Percentiles rank a stretch among this genome's conserved stretches.
Conservation (phyloP, 768 basidiomycete species). For the Kwoniella newhampshirensis region DNA sequence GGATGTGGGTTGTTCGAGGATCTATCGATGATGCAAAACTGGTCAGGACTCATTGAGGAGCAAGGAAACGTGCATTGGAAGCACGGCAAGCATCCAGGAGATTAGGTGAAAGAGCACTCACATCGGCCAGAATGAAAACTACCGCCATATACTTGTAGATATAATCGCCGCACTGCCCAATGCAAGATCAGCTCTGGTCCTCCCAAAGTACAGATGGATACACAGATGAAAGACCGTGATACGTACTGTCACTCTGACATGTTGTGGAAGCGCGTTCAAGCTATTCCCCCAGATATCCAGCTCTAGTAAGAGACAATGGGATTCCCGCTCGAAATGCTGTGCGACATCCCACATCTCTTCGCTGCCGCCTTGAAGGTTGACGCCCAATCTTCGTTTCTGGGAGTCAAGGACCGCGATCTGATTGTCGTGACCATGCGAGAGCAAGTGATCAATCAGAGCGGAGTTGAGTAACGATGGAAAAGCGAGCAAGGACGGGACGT, state of each 20-base stretch:
- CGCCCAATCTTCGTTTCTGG: conserved; percentile 31
- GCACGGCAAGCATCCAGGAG: too few species aligned
- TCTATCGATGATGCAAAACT: conserved; percentile 14
- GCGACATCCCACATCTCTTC: conserved; percentile 31
- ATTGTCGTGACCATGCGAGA: background rate
- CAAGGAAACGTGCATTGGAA: too few species aligned
- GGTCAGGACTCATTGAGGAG: too few species aligned
- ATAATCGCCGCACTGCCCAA: conserved; percentile 31
- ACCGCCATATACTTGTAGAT: conserved; percentile 40
- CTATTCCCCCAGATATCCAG: conserved; percentile 43
- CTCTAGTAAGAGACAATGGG: conserved; percentile 33
- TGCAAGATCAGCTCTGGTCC: background rate
- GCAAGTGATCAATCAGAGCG: too few species aligned
- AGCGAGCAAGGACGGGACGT: too few species aligned
- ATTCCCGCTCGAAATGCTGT: conserved; percentile 29
- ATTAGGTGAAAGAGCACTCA: conserved; percentile 8
- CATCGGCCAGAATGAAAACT: conserved; percentile 29
- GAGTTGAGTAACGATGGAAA: too few species aligned
- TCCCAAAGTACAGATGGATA: background rate
- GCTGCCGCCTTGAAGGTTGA: conserved; percentile 15
- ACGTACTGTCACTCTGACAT: conserved; percentile 34
- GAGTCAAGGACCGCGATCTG: conserved; percentile 32
- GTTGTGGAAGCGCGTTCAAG: conserved; percentile 27
- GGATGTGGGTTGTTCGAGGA: conserved; percentile 29
- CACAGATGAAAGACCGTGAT: background rate